Percentiles rank a stretch among this genome's conserved stretches.
Conservation (phyloP, 2,329 filamentous ascomycete genomes). For the Aspergillus felis region DNA sequence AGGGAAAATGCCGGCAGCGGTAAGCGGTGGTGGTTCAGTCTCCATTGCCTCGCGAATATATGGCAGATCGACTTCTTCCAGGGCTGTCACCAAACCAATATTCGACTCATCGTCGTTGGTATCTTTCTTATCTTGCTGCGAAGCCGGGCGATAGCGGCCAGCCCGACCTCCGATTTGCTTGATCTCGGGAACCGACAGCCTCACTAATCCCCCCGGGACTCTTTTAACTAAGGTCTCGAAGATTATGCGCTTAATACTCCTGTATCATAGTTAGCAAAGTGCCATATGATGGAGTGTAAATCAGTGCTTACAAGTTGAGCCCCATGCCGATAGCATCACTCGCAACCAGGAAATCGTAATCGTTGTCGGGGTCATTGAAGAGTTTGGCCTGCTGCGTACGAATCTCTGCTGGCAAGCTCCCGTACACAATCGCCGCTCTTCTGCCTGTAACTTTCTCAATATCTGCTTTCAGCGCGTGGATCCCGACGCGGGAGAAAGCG, state of each 20-base stretch:
- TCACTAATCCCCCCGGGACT: constrained; percentile 55
- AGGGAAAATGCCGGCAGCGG: constrained; percentile 69
- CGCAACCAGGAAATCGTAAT: constrained; percentile 90
- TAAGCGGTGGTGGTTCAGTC: constrained; percentile 61
- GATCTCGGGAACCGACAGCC: constrained; percentile 69
- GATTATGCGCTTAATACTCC: constrained; percentile 79
- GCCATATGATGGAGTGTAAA: neutral
- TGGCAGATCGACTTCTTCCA: constrained; percentile 66
- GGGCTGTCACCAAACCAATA: constrained; percentile 72
- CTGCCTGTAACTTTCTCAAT: constrained; percentile 74
- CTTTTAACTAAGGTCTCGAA: constrained; percentile 76
- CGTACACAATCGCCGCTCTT: constrained; percentile 90
- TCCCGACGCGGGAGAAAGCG: constrained; percentile 73
- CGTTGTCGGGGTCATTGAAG: constrained; percentile 93
- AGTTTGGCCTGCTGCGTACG: constrained; percentile 84
- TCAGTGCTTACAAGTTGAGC: constrained; percentile 67
- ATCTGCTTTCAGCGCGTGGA: constrained; percentile 73
- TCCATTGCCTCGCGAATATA: constrained; percentile 61
- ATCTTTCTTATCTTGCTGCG: constrained; percentile 43
- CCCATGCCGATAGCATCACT: constrained; percentile 98
- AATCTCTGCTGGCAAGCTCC: constrained; percentile 85
- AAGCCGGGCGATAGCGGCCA: constrained; percentile 75
- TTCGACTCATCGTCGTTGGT: constrained; percentile 25
- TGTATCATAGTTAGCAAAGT: constrained; percentile 18
- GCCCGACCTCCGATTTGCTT: constrained; percentile 95